These are phyloP conservation scores for Ceratocystis variospora DNA, from an alignment of 2,329 filamentous ascomycete species.

Conservation along the genomic window DNA sequence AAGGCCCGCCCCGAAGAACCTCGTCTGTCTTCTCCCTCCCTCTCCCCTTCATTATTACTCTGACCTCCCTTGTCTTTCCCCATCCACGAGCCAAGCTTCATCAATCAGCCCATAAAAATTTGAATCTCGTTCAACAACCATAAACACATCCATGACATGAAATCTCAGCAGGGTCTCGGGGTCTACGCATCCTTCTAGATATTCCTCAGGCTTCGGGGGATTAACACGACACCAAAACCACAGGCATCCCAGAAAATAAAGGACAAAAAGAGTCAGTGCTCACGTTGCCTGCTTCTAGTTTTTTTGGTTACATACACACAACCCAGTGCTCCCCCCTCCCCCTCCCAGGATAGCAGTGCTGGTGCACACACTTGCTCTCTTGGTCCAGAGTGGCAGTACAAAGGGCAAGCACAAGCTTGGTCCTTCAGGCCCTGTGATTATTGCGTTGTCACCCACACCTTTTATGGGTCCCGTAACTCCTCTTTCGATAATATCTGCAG, in stretches of 20 bases:
- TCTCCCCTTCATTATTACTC: background rate
- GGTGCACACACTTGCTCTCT: background rate
- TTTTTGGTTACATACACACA: background rate
- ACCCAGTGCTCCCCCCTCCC: background rate
- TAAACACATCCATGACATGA: background rate
- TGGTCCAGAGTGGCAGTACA: background rate
- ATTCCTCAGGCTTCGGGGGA: background rate
- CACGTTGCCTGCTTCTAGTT: background rate
- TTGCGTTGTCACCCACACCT: conserved; percentile 1
- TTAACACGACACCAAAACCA: conserved; percentile 4
- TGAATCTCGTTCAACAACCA: background rate
- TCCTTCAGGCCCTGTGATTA: background rate
- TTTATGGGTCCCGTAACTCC: background rate
- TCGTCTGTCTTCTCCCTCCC: background rate
- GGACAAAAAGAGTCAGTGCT: background rate
- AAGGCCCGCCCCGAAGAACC: background rate
- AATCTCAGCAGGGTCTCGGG: background rate
- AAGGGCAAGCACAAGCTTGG: background rate
- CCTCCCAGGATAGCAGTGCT: background rate
- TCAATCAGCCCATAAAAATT: background rate
- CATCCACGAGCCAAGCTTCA: no score
- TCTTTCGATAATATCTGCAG: background rate
- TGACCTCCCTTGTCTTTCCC: background rate
- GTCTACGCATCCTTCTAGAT: background rate
- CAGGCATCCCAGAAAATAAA: background rate